Evolutionary conservation across 768 basidiomycete species (phyloP).

Genomic region (Russula emetica): DNA sequence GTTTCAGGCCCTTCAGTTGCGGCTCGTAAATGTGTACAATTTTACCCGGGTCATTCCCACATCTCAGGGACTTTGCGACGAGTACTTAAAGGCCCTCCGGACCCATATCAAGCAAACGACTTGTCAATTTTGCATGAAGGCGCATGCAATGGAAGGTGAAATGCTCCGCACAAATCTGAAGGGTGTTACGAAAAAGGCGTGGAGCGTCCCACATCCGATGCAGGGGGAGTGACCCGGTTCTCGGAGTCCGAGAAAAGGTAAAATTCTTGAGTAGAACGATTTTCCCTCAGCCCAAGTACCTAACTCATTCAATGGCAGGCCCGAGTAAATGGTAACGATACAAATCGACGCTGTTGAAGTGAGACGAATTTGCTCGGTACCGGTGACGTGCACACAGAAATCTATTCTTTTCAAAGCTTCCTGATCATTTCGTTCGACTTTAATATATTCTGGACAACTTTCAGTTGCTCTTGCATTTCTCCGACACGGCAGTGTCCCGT

Average conservation of each 20-base stretch:
- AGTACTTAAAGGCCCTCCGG: background rate
- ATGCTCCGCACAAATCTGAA: background rate
- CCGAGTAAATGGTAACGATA: too few species aligned
- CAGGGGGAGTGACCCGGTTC: background rate
- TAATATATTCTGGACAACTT: too few species aligned
- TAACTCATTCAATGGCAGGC: background rate
- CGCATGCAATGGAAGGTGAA: constrained; percentile 9
- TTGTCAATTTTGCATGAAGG: constrained; percentile 5
- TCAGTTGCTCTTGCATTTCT: too few species aligned
- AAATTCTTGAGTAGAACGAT: background rate
- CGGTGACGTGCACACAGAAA: too few species aligned
- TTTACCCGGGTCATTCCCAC: background rate
- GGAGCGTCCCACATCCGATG: background rate
- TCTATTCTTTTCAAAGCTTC: too few species aligned
- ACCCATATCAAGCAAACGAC: background rate
- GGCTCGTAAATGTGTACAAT: too few species aligned
- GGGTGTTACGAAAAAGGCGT: background rate
- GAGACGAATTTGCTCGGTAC: too few species aligned
- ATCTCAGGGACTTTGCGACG: background rate
- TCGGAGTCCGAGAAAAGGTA: too few species aligned
- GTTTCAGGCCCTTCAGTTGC: background rate
- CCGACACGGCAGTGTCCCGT: too few species aligned
- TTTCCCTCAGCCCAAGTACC: background rate
- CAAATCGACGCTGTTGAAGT: too few species aligned
- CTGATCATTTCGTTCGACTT: too few species aligned